Conservation (phyloP, 2,329 filamentous ascomycete species). For the Pestalotiopsis sp. region DNA sequence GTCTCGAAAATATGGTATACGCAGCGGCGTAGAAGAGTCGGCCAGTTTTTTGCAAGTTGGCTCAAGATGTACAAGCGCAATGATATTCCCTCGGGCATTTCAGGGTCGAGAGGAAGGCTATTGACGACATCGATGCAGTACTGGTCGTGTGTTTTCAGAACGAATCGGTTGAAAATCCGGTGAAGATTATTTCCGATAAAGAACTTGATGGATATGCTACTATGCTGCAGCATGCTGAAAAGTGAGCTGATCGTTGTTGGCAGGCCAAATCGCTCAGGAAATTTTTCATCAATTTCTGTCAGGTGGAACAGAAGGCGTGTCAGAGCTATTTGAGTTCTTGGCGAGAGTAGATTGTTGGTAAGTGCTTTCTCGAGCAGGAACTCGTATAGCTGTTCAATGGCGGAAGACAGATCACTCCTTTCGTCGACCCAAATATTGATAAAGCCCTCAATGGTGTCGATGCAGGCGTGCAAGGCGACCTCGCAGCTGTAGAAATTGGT, state of each 20-base stretch:
- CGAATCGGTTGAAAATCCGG: conserved; percentile 76
- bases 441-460: conserved; percentile 69
- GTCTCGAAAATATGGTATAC: conserved; percentile 96
- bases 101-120: conserved; percentile 73
- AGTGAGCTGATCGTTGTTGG: conserved; percentile 70
- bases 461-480: conserved; percentile 66
- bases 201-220: conserved; percentile 74
- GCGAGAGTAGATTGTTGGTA: conserved; percentile 69
- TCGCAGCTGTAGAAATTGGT: conserved; percentile 75
- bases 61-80: conserved; percentile 78
- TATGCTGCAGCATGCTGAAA: conserved; percentile 70
- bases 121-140: conserved; percentile 84
- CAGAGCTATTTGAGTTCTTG: conserved; percentile 68
- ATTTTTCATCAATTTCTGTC: conserved; percentile 67
- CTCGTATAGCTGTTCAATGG: conserved; percentile 75
- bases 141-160: conserved; percentile 81
- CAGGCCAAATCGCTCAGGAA: conserved; percentile 61
- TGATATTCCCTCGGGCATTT: conserved; percentile 80
- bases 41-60: conserved; percentile 79
- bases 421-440: conserved; percentile 65
- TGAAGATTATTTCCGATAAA: conserved; percentile 72
- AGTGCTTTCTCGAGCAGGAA: conserved; percentile 74
- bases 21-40: conserved; percentile 81
- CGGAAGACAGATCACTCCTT: conserved; percentile 61
- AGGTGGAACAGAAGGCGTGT: conserved; percentile 71